These are phyloP conservation scores for Helicocarpus griseus DNA, from an alignment of 2,329 filamentous ascomycete genomes.

Conservation along the genomic window DNA sequence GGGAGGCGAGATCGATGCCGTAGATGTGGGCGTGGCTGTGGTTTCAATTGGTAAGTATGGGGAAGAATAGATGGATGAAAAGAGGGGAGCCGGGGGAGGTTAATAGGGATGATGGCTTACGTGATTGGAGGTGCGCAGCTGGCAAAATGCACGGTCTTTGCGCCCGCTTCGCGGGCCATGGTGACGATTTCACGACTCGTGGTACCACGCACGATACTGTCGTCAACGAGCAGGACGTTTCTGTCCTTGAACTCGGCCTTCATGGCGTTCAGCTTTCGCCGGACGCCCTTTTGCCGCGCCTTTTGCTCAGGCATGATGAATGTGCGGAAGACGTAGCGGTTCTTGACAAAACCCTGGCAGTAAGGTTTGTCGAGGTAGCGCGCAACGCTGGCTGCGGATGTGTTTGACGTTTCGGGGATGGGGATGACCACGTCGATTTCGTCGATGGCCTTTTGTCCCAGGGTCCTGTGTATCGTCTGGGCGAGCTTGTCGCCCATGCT, in stretches of 20 bases:
- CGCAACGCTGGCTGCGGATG: conserved; percentile 68
- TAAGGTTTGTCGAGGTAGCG: conserved; percentile 66
- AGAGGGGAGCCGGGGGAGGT: conserved; percentile 6
- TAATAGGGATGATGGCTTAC: conserved; percentile 19
- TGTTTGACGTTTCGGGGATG: conserved; percentile 74
- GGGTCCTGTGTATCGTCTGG: conserved; percentile 55
- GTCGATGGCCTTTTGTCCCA: conserved; percentile 59
- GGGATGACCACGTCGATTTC: conserved; percentile 76
- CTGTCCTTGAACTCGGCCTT: conserved; percentile 72
- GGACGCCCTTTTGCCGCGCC: conserved; percentile 72
- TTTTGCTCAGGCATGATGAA: conserved; percentile 82
- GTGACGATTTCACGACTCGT: conserved; percentile 68
- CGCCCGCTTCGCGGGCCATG: conserved; percentile 79
- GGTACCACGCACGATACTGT: conserved; percentile 80
- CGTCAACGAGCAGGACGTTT: conserved; percentile 76
- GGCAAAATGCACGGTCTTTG: conserved; percentile 71
- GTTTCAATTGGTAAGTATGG: no score
- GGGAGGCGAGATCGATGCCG: conserved; percentile 65
- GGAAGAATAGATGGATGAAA: neutral
- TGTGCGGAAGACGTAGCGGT: conserved; percentile 78
- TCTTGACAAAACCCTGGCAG: conserved; percentile 77
- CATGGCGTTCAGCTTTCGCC: conserved; percentile 82
- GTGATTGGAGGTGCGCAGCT: conserved; percentile 75
- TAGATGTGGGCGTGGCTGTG: conserved; percentile 70
- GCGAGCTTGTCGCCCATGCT: conserved; percentile 81